Conservation (phyloP, 306 rosid species). For the Quercus variabilis region DNA sequence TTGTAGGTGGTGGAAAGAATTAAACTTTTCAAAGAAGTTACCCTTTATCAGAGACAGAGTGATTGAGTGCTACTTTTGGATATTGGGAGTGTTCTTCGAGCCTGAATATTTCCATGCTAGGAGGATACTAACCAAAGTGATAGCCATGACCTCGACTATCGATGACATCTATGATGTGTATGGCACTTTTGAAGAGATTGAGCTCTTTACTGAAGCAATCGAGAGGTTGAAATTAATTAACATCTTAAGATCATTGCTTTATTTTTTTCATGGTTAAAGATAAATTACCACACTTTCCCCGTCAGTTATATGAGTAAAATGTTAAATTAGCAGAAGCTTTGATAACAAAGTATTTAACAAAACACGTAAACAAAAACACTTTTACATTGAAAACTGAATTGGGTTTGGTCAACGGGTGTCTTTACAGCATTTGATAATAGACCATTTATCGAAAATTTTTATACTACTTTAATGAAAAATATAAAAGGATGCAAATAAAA, state of each 20-base stretch:
- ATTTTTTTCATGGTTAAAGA: background rate
- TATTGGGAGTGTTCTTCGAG: constrained; percentile 9
- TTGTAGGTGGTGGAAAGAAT: constrained; percentile 44
- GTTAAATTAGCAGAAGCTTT: too few species aligned
- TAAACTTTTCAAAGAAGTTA: constrained; percentile 16
- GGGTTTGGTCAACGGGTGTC: too few species aligned
- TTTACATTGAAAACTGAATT: too few species aligned
- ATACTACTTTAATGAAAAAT: too few species aligned
- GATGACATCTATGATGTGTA: constrained; percentile 49
- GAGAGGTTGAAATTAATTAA: constrained; percentile 16
- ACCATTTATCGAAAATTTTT: too few species aligned
- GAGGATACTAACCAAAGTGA: constrained; percentile 17
- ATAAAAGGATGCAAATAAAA: too few species aligned
- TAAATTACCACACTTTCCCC: too few species aligned
- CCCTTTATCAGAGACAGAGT: constrained; percentile 39
- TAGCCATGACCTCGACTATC: background rate
- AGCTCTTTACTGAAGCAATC: constrained; percentile 35
- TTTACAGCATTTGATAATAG: too few species aligned
- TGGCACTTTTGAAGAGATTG: constrained; percentile 39
- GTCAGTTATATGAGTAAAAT: too few species aligned
- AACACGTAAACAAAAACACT: too few species aligned
- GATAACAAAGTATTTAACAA: too few species aligned
- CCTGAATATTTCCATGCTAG: constrained; percentile 26
- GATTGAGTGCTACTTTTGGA: constrained; percentile 24
- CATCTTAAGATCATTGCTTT: background rate